Evolutionary conservation across 1,139 yeast genomes (phyloP).

Genomic region (Schizosaccharomyces versatilis): DNA sequence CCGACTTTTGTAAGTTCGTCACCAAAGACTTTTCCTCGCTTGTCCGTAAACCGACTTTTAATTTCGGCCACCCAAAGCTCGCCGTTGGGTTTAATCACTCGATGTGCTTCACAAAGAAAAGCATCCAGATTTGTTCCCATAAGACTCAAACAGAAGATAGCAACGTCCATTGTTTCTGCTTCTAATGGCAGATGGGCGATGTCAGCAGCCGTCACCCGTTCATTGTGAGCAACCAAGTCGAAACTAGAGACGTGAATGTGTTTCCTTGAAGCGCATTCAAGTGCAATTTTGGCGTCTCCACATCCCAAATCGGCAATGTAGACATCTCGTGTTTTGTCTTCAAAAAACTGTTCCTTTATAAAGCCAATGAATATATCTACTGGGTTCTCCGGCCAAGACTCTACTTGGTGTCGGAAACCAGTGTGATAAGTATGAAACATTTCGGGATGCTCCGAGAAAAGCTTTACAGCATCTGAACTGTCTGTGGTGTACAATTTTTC

Average conservation of each 20-base stretch:
- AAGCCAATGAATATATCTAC: slow-evolving; percentile 68
- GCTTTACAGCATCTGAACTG: slow-evolving; percentile 51
- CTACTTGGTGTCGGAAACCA: slow-evolving; percentile 87
- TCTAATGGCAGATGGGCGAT: slow-evolving; percentile 69
- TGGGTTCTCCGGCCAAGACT: slow-evolving; percentile 95
- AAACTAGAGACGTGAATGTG: slow-evolving; percentile 56
- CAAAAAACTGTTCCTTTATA: slow-evolving; percentile 24
- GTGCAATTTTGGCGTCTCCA: slow-evolving; percentile 70
- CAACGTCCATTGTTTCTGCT: slow-evolving; percentile 60
- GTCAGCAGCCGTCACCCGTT: slow-evolving; percentile 84
- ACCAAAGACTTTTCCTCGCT: slow-evolving; percentile 43
- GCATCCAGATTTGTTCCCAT: slow-evolving; percentile 96
- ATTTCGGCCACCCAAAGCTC: slow-evolving; percentile 96
- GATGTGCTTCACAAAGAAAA: slow-evolving; percentile 69
- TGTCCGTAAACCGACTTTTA: slow-evolving; percentile 64
- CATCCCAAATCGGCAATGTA: slow-evolving; percentile 96
- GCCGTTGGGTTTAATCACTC: slow-evolving; percentile 71
- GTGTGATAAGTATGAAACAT: slow-evolving; percentile 84
- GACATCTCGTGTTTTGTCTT: slow-evolving; percentile 18
- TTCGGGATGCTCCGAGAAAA: slow-evolving; percentile 62
- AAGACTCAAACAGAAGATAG: slow-evolving; percentile 72
- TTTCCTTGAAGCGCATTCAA: slow-evolving; percentile 17
- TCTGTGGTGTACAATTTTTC: slow-evolving; percentile 76
- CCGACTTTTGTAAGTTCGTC: slow-evolving; percentile 57
- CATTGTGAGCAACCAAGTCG: slow-evolving; percentile 70